Percentiles rank a stretch among this genome's conserved stretches.
Conservation (phyloP, 371 early-diverging fungal genomes). For the Sporodiniella umbellata region DNA sequence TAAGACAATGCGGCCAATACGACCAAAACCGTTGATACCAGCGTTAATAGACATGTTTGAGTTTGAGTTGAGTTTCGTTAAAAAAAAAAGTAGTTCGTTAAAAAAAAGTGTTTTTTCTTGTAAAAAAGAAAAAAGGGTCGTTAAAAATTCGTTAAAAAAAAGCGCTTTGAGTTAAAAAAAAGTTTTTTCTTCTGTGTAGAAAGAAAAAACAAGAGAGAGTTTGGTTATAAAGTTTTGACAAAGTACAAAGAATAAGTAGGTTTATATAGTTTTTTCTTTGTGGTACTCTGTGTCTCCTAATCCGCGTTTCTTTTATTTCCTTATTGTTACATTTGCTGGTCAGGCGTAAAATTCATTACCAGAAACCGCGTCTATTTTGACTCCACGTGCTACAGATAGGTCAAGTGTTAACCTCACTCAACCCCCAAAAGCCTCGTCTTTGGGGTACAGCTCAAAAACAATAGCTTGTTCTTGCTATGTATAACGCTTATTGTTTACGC, state of each 20-base stretch:
- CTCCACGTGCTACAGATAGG: neutral
- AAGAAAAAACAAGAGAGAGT: neutral
- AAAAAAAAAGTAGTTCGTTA: conserved; percentile 1
- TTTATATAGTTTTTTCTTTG: neutral
- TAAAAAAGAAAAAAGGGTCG: neutral
- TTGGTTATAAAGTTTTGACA: neutral
- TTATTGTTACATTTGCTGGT: neutral
- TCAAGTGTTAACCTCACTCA: neutral
- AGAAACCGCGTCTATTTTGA: neutral
- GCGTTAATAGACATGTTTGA: conserved; percentile 49
- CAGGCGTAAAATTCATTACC: neutral
- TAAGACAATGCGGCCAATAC: conserved; percentile 98
- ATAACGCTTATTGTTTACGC: too few relatives aligned
- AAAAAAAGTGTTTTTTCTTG: neutral
- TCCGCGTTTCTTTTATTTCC: neutral
- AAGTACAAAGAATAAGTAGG: neutral
- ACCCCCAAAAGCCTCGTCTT: neutral
- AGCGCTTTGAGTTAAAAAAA: neutral
- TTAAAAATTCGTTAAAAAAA: neutral
- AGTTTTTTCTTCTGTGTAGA: neutral
- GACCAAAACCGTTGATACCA: conserved; percentile 97
- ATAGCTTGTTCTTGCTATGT: too few relatives aligned
- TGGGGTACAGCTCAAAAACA: neutral
- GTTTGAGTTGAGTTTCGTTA: neutral
- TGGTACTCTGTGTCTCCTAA: neutral